These are phyloP conservation scores for Candida bentonensis DNA, from an alignment of 805 yeast genomes.

Conservation along the genomic window DNA sequence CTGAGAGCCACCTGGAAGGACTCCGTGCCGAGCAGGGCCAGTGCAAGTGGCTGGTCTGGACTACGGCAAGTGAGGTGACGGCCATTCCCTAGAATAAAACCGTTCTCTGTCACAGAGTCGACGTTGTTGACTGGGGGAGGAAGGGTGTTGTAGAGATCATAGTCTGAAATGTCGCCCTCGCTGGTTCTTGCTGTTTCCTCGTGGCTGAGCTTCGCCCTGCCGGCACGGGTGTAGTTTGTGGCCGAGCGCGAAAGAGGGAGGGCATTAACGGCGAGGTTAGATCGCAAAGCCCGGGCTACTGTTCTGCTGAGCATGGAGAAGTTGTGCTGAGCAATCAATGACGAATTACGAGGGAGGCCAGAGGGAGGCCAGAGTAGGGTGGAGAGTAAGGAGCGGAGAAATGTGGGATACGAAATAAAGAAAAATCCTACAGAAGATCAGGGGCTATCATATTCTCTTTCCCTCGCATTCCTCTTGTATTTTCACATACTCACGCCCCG, in stretches of 20 bases:
- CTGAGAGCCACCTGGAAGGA: constrained; percentile 43
- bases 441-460: too few species aligned
- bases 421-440: too few species aligned
- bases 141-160: constrained; percentile 25
- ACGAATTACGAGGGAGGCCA: too few species aligned
- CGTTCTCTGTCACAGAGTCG: constrained; percentile 36
- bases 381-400: too few species aligned
- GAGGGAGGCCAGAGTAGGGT: too few species aligned
- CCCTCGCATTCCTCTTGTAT: too few species aligned
- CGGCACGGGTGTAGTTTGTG: not conserved
- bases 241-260: not conserved
- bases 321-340: too few species aligned
- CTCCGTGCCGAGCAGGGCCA: constrained; percentile 29
- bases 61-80: constrained; percentile 23
- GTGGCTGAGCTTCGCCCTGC: constrained; percentile 6
- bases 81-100: constrained; percentile 44
- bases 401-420: too few species aligned
- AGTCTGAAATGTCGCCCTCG: constrained; percentile 22
- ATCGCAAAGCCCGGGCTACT: too few species aligned
- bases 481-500: too few species aligned
- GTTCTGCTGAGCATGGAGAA: too few species aligned
- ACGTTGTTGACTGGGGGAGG: constrained; percentile 33
- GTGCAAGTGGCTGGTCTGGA: constrained; percentile 13
- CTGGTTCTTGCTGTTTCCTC: constrained; percentile 5
- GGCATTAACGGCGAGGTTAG: constrained; percentile 3